Conservation (phyloP, 345 rosid species). For the Viola odorata region DNA sequence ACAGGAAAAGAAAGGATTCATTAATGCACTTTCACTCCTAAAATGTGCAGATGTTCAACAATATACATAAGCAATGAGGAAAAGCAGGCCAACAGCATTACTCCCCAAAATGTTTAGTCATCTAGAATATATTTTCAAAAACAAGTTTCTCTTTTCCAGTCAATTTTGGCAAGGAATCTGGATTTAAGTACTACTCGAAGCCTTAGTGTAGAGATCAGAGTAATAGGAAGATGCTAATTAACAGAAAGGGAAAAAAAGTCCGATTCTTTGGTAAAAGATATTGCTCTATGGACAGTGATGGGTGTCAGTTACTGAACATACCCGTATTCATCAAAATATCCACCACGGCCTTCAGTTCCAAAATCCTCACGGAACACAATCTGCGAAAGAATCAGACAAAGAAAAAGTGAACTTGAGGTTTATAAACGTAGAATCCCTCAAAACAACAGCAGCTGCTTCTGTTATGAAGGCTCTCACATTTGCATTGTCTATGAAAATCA, state of each 20-base stretch:
- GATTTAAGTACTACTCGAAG: background rate
- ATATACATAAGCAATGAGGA: background rate
- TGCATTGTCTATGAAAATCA: background rate
- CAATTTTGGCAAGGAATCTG: background rate
- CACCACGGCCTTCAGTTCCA: slow-evolving; percentile 99
- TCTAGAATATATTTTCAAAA: slow-evolving; percentile 1
- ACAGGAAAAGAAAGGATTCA: slow-evolving; percentile 10
- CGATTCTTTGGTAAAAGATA: slow-evolving; percentile 2
- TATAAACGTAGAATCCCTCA: background rate
- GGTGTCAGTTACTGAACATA: slow-evolving; percentile 24
- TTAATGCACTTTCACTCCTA: too few species aligned
- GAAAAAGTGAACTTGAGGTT: slow-evolving; percentile 3
- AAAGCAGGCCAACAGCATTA: too few species aligned
- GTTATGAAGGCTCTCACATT: background rate
- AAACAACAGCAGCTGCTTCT: background rate
- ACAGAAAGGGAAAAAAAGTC: background rate
- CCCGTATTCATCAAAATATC: slow-evolving; percentile 99
- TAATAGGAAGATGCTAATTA: too few species aligned
- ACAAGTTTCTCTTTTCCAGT: too few species aligned
- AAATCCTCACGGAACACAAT: slow-evolving; percentile 98
- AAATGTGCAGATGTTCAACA: slow-evolving; percentile 1
- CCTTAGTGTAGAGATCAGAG: background rate
- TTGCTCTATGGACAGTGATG: background rate
- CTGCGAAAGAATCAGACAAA: slow-evolving; percentile 32
- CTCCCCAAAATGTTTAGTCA: background rate